Conservation (phyloP, 108 stramenopile genomes). For the Pseudonitzschia delicatissima region DNA sequence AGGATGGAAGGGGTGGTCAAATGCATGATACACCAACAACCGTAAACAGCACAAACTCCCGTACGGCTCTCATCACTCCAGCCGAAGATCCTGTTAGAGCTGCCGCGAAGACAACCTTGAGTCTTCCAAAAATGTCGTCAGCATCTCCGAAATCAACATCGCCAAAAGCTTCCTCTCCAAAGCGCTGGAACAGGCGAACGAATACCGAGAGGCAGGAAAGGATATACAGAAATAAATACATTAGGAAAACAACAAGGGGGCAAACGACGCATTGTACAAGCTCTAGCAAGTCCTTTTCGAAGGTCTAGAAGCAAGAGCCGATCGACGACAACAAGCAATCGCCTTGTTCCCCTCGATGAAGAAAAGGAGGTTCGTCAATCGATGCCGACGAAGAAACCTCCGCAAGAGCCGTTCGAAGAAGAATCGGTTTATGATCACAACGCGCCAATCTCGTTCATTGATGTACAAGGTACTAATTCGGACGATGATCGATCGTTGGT, state of each 20-base stretch:
- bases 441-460: constrained; percentile 30
- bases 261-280: constrained; percentile 24
- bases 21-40: not conserved
- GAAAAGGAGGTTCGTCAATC: constrained; percentile 24
- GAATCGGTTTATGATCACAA: constrained; percentile 5
- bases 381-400: not conserved
- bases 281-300: constrained; percentile 26
- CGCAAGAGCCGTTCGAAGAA: constrained; percentile 5
- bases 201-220: not conserved
- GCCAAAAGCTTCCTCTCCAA: not conserved
- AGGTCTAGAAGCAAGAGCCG: constrained; percentile 25
- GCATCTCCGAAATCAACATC: constrained; percentile 2
- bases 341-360: constrained; percentile 34
- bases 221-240: constrained; percentile 2
- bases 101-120: not conserved
- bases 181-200: constrained; percentile 2
- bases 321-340: constrained; percentile 11
- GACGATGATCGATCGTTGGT: constrained; percentile 37
- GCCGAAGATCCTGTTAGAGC: not conserved
- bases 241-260: not conserved
- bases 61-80: constrained; percentile 10
- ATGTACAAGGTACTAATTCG: not conserved
- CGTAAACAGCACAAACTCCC: not conserved
- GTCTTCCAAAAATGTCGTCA: constrained; percentile 3
- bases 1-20: not conserved